A percentile compares a stretch with the other conserved stretches of the same genome.
Conservation (phyloP, 2,329 filamentous ascomycete species). For the Fusarium armeniacum region DNA sequence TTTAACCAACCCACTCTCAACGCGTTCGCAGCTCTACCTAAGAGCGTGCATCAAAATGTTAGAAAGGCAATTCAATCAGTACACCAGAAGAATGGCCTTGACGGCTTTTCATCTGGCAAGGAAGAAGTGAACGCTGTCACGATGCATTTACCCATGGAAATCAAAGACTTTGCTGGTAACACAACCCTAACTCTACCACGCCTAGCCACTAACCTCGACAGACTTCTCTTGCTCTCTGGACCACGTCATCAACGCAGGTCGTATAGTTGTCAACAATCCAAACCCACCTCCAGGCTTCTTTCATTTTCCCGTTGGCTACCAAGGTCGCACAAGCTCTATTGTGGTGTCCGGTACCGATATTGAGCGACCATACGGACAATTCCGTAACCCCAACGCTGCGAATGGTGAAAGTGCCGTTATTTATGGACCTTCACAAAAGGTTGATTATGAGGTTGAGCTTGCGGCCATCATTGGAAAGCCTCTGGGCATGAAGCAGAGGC, state of each 20-base stretch:
- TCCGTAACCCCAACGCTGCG: conserved; percentile 35
- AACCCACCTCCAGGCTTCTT: conserved; percentile 62
- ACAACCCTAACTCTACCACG: fast-evolving
- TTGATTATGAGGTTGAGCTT: conserved; percentile 63
- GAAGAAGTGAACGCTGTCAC: conserved; percentile 35
- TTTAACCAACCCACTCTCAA: conserved; percentile 25
- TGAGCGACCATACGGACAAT: conserved; percentile 62
- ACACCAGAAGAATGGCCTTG: not conserved
- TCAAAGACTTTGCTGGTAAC: conserved; percentile 64
- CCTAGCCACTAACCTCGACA: not conserved
- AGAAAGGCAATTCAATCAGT: conserved; percentile 2
- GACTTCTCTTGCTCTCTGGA: conserved; percentile 70
- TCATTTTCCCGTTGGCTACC: conserved; percentile 66
- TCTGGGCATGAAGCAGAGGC: conserved; percentile 52
- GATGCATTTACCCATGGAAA: conserved; percentile 68
- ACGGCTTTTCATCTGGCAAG: conserved; percentile 20
- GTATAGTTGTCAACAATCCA: conserved; percentile 56
- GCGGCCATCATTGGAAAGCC: conserved; percentile 62
- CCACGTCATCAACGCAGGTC: conserved; percentile 65
- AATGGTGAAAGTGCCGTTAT: conserved; percentile 19
- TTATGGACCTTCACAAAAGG: conserved; percentile 51
- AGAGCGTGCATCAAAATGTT: not conserved
- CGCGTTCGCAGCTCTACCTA: conserved; percentile 23
- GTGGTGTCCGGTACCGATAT: conserved; percentile 64
- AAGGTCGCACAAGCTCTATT: conserved; percentile 67